Conservation (phyloP, 768 basidiomycete genomes). For the Amanita pallidorosea region DNA sequence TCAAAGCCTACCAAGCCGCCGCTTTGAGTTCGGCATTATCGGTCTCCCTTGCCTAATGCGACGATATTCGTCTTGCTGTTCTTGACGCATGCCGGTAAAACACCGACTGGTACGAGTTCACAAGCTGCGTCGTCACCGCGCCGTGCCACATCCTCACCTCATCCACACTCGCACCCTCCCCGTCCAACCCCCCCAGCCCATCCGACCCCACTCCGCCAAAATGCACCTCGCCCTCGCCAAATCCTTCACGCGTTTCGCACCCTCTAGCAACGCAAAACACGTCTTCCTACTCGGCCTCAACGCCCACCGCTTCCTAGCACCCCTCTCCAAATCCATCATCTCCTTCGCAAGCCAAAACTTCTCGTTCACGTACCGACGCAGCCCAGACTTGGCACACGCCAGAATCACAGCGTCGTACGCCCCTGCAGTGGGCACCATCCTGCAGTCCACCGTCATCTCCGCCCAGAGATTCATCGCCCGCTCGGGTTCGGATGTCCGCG, state of each 20-base stretch:
- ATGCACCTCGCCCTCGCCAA: slow-evolving; percentile 81
- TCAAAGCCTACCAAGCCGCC: too few species aligned
- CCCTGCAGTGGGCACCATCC: slow-evolving; percentile 48
- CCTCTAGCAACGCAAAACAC: slow-evolving; percentile 81
- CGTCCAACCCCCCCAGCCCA: slow-evolving; percentile 7
- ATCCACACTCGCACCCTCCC: slow-evolving; percentile 29
- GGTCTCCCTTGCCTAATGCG: too few species aligned
- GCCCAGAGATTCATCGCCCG: slow-evolving; percentile 88
- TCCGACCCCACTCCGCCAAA: slow-evolving; percentile 49
- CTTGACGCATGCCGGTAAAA: too few species aligned
- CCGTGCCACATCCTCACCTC: too few species aligned
- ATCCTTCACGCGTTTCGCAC: slow-evolving; percentile 81
- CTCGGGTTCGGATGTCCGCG: slow-evolving; percentile 66
- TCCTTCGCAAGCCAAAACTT: slow-evolving; percentile 76
- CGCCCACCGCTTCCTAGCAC: slow-evolving; percentile 44
- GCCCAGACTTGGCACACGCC: slow-evolving; percentile 63
- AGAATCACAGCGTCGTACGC: slow-evolving; percentile 79
- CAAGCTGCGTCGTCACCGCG: too few species aligned
- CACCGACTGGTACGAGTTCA: too few species aligned
- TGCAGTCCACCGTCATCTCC: slow-evolving; percentile 77
- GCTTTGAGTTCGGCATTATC: too few species aligned
- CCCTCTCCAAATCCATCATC: slow-evolving; percentile 75
- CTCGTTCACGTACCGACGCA: slow-evolving; percentile 59
- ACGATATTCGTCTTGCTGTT: too few species aligned
- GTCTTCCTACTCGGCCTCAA: slow-evolving; percentile 56